Evolutionary conservation across 2,329 filamentous ascomycete species (phyloP).

Genomic region (Neonectria sp.): DNA sequence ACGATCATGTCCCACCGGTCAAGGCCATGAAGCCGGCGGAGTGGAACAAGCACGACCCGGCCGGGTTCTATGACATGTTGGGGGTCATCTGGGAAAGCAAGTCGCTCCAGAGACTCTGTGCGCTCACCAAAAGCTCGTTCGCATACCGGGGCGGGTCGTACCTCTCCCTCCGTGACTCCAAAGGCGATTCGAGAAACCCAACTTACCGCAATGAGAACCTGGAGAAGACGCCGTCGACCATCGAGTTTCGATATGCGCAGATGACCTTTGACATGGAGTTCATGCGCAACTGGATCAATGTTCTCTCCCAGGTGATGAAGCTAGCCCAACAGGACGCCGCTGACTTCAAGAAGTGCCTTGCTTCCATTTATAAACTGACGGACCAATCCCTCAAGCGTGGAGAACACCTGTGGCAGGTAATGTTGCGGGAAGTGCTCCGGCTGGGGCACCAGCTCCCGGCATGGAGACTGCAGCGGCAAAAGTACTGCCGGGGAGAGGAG

Average conservation of each 20-base stretch:
- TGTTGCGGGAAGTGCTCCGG: conserved; percentile 26
- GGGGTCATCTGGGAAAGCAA: conserved; percentile 27
- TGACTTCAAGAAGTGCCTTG: conserved; percentile 9
- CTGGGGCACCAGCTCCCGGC: conserved; percentile 35
- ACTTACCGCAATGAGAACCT: neutral
- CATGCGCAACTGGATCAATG: conserved; percentile 41
- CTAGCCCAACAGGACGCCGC: conserved; percentile 28
- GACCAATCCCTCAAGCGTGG: neutral
- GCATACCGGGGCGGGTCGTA: conserved; percentile 16
- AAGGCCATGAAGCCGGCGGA: neutral
- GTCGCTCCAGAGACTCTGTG: conserved; percentile 2
- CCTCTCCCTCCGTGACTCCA: conserved; percentile 6
- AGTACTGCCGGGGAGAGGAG: conserved; percentile 25
- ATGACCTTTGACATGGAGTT: conserved; percentile 44
- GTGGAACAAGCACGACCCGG: conserved; percentile 29
- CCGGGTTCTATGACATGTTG: conserved; percentile 14
- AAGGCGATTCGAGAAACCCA: neutral
- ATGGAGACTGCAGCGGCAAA: conserved; percentile 40
- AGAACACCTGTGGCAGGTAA: conserved; percentile 25
- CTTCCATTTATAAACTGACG: conserved; percentile 5
- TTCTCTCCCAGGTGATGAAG: conserved; percentile 33
- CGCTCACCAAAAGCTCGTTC: rapidly evolving
- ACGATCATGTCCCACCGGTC: conserved; percentile 10
- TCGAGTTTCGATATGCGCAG: conserved; percentile 47
- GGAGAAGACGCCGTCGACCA: conserved; percentile 35